A percentile compares a stretch with the other conserved stretches of the same genome.
These are phyloP conservation scores for Conringia planisiliqua DNA, from an alignment of 345 rosid genomes.

Conservation along the genomic window DNA sequence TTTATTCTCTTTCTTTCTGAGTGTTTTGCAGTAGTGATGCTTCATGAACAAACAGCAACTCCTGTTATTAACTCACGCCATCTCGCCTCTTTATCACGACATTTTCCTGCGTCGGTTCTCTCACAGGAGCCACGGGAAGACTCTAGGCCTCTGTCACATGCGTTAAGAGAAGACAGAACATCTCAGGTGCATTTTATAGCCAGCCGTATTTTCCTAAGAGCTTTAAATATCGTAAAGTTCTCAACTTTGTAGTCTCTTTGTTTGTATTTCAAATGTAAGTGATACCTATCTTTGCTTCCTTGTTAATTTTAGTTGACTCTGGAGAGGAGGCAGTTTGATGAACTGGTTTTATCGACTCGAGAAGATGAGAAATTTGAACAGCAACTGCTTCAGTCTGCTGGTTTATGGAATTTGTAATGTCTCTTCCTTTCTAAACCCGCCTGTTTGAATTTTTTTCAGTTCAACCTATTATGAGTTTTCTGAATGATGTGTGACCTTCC, in stretches of 20 bases:
- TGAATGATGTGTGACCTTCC: not conserved
- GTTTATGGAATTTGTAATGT: constrained; percentile 61
- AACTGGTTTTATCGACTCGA: constrained; percentile 18
- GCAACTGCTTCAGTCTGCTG: constrained; percentile 44
- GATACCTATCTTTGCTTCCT: not conserved
- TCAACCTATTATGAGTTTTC: not conserved
- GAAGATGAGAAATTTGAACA: constrained; percentile 43
- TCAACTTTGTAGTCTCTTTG: constrained; percentile 8
- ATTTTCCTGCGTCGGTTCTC: constrained; percentile 66
- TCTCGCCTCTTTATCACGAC: constrained; percentile 48
- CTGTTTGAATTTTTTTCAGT: not conserved
- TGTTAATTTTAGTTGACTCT: constrained; percentile 31
- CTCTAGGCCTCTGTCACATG: constrained; percentile 40
- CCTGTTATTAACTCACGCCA: constrained; percentile 49
- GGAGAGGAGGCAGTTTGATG: constrained; percentile 42
- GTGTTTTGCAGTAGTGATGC: constrained; percentile 44
- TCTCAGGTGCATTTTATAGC: constrained; percentile 45
- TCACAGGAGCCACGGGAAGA: constrained; percentile 76
- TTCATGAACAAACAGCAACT: constrained; percentile 53
- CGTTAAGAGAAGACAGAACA: constrained; percentile 48
- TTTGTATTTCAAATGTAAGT: not conserved
- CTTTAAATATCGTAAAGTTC: not conserved
- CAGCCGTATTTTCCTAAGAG: not conserved
- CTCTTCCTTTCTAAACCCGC: not conserved
- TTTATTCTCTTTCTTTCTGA: not conserved